These are phyloP conservation scores for Evernia prunastri DNA, from an alignment of 495 filamentous ascomycete genomes.

Conservation along the genomic window DNA sequence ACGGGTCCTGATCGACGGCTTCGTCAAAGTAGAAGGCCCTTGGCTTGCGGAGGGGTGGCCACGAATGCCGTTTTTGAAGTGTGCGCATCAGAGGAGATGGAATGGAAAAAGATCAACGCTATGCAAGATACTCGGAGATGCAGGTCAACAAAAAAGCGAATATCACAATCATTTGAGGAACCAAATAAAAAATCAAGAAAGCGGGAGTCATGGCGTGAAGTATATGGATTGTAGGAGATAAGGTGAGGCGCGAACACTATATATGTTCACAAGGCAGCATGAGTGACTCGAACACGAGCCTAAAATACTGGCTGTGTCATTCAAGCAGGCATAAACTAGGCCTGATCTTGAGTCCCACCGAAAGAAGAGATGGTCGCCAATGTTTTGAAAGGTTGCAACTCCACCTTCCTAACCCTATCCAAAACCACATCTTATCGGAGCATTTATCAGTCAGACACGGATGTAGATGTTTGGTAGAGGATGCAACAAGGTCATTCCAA, in stretches of 20 bases:
- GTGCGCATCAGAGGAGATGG: conserved; percentile 13
- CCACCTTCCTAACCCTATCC: neutral
- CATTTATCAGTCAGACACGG: neutral
- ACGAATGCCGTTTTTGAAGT: conserved; percentile 31
- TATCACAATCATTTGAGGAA: neutral
- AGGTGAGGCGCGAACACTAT: neutral
- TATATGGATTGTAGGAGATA: neutral
- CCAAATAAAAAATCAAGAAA: neutral
- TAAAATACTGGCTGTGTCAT: neutral
- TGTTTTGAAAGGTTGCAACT: neutral
- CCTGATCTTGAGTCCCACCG: neutral
- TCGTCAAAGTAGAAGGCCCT: conserved; percentile 13
- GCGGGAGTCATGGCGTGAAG: neutral
- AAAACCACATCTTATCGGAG: neutral
- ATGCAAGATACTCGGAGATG: conserved; percentile 1
- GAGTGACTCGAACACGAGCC: conserved; percentile 2
- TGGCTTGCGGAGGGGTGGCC: conserved; percentile 28
- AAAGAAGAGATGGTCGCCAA: neutral
- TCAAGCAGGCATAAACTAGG: neutral
- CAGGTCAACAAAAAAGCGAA: neutral
- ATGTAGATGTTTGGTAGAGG: neutral
- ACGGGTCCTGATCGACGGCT: conserved; percentile 36
- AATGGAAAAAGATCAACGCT: neutral
- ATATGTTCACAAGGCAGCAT: neutral
- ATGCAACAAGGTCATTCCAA: neutral